A percentile compares a stretch with the other conserved stretches of the same genome.
Conservation (phyloP, 2,329 filamentous ascomycete species). For the Proliferodiscus dingleyae region DNA sequence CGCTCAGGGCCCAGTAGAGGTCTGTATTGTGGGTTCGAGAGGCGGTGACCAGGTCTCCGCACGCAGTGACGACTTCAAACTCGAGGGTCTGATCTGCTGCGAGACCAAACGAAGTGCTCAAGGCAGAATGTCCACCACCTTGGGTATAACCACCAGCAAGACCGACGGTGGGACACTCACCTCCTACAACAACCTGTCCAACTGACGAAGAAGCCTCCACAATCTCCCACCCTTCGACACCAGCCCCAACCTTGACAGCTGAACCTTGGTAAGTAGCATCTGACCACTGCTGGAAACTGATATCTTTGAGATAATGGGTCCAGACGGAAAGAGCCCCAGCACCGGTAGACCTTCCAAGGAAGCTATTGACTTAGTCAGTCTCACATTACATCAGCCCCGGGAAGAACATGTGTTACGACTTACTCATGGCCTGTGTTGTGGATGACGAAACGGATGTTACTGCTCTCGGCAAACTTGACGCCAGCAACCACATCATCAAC, state of each 20-base stretch:
- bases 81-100: slow-evolving; percentile 55
- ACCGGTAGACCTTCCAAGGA: slow-evolving; percentile 57
- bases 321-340: slow-evolving; percentile 52
- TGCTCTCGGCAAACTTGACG: slow-evolving; percentile 32
- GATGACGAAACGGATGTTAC: slow-evolving; percentile 42
- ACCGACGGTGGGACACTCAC: slow-evolving; percentile 53
- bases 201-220: slow-evolving; percentile 37
- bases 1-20: slow-evolving; percentile 59
- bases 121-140: slow-evolving; percentile 53
- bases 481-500: slow-evolving; percentile 29
- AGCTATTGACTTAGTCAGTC: slow-evolving; percentile 24
- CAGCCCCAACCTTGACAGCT: slow-evolving; percentile 50
- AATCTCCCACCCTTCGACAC: slow-evolving; percentile 45
- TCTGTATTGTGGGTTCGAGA: slow-evolving; percentile 45
- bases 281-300: slow-evolving; percentile 37
- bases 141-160: slow-evolving; percentile 55
- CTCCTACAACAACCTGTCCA: slow-evolving; percentile 44
- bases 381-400: not conserved
- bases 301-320: slow-evolving; percentile 50
- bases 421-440: slow-evolving; percentile 54
- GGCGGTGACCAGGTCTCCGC: slow-evolving; percentile 44
- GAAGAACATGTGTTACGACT: slow-evolving; percentile 1
- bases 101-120: slow-evolving; percentile 52
- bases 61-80: slow-evolving; percentile 50
- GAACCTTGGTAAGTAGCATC: slow-evolving; percentile 42